Conservation (phyloP, 805 yeast genomes). For the Candida suzukii region DNA sequence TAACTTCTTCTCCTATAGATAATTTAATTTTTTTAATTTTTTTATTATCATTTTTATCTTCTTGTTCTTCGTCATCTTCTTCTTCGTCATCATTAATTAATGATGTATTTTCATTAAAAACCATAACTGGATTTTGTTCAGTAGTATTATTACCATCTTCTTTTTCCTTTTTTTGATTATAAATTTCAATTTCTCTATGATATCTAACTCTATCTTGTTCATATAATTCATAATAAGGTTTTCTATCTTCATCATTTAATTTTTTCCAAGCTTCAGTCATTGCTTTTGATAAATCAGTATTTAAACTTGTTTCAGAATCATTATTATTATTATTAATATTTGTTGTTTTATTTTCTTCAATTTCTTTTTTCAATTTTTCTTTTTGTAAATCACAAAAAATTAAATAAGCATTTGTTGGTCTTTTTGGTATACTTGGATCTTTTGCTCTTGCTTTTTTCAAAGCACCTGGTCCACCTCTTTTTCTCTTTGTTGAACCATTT, state of each 20-base stretch:
- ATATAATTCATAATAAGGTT: slow-evolving; percentile 67
- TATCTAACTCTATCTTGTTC: slow-evolving; percentile 76
- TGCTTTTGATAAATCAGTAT: slow-evolving; percentile 63
- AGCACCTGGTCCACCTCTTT: slow-evolving; percentile 23
- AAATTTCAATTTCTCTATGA: slow-evolving; percentile 57
- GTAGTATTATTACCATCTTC: slow-evolving; percentile 2
- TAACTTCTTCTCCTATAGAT: not conserved
- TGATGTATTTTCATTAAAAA: not conserved
- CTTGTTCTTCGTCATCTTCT: not conserved
- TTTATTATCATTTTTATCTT: not conserved
- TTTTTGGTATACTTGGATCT: slow-evolving; percentile 81
- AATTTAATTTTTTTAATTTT: not conserved
- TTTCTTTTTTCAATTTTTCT: slow-evolving; percentile 56
- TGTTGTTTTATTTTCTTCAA: slow-evolving; percentile 41
- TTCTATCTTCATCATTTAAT: slow-evolving; percentile 59
- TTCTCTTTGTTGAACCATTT: slow-evolving; percentile 10
- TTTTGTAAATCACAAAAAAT: slow-evolving; percentile 83
- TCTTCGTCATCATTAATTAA: not conserved
- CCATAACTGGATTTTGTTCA: slow-evolving; percentile 4
- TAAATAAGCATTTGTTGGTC: slow-evolving; percentile 87
- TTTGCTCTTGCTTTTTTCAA: slow-evolving; percentile 33
- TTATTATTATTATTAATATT: slow-evolving; percentile 32
- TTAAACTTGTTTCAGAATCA: slow-evolving; percentile 1
- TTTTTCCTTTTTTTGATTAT: slow-evolving; percentile 11
- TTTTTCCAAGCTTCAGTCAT: slow-evolving; percentile 84